Evolutionary conservation across 108 stramenopile genomes (phyloP), one percentile per base, ranked within the genome.

Genomic region (Discostella pseudostelligera): DNA sequence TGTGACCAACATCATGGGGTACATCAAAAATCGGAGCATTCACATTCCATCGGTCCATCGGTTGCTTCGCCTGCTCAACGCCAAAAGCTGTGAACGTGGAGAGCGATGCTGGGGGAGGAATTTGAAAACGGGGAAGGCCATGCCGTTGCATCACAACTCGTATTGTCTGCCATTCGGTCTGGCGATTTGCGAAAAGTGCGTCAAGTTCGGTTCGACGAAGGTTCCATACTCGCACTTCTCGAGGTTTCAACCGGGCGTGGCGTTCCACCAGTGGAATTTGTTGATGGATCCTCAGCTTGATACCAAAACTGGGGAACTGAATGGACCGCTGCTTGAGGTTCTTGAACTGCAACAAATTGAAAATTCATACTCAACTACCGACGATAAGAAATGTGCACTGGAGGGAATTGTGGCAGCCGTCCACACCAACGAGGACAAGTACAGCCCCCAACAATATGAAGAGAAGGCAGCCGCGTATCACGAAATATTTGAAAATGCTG

Each of bases 91-190:
- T 43, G 76, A 77, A 21, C 64, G 76, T 5, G 76, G 76, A 6
- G 76, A 65, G 39, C 43, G 59, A 44, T 77, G 76, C 59, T 77
- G 59, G 54, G 76, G 76, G n/a, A 72, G 61, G 32, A 67, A 77
- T 58, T 42, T 77, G 28, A 57, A 28, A 2, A 67, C 76, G 11
- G 70, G 70, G 11, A 66, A 63, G 19, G 42, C 70, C 8, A 55
- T 47, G 55, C 11, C 43, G 24, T 42, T 72, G 25, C 39, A 66
- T 72, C 10, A 19, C 2, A 35, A 24, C 14, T 49, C 57, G 39
- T 20, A 26, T 20, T 39, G 35, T 39, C 57, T 65, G 36, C 65
- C 70, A 8, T 72, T 71, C 56, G 76, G 76, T 17, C 28, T 77
- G 49, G 76, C 76, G 8, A 54, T 77, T 37, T 77, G 76, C 39